phyloP scores from a whole-genome alignment of 306 rosid genomes.

The Cyclanthera cordifolia region DNA sequence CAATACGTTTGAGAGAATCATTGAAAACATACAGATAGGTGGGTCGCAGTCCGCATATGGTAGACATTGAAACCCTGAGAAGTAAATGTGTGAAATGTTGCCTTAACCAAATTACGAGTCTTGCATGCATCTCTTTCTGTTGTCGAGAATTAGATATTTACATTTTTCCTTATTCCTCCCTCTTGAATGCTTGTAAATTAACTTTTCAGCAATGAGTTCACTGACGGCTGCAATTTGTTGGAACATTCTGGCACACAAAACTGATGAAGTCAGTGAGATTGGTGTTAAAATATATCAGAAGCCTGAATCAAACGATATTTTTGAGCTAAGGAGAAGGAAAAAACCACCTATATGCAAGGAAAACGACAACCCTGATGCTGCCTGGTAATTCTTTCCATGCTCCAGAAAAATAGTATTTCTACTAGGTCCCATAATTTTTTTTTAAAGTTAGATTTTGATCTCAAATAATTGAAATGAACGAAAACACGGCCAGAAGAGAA shows the following conservation, averaged over 20 bases:
- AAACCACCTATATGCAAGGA: conserved; percentile 79
- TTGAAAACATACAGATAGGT: neutral
- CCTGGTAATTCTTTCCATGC: conserved; percentile 44
- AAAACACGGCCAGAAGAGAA: neutral
- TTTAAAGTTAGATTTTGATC: neutral
- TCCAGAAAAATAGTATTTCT: conserved; percentile 9
- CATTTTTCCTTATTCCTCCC: neutral
- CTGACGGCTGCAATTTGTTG: conserved; percentile 73
- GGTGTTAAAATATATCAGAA: conserved; percentile 87
- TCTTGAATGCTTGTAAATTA: conserved; percentile 13
- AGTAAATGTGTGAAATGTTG: neutral
- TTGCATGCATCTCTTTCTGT: neutral
- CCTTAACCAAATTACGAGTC: neutral
- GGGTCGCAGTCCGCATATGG: neutral
- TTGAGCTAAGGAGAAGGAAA: conserved; percentile 68
- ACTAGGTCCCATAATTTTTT: neutral
- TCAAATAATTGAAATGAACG: neutral
- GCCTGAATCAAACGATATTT: conserved; percentile 77
- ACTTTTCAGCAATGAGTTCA: conserved; percentile 54
- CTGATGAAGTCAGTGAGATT: conserved; percentile 69
- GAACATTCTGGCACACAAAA: conserved; percentile 93
- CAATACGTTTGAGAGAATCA: neutral
- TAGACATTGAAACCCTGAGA: neutral
- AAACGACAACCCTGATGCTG: conserved; percentile 85
- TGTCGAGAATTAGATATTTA: neutral